Base-by-base conservation (phyloP, 495 filamentous ascomycete species). In the Poronia punctata region DNA sequence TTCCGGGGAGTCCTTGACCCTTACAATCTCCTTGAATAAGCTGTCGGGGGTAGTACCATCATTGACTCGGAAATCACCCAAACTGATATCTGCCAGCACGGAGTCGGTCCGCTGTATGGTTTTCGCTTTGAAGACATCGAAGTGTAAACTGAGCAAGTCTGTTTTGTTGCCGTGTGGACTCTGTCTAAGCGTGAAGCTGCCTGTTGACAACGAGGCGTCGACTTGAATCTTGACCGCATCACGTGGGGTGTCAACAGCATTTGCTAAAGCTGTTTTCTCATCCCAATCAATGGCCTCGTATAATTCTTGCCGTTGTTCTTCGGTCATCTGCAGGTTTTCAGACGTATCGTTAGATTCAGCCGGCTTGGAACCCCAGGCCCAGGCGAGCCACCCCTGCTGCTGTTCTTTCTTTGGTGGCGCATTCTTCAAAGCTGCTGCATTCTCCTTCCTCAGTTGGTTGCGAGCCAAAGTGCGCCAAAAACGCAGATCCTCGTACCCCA, bases 221-320 rank as follows among this genome's bases (percentile, higher is more conserved):
- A 97, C 67, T 59, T 96, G 86, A 54, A 96, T 67, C 64, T 96
- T 95, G 39, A 96, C 75, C 36, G 84, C 86, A 45, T 98, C 93
- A 31, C 83, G 78, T 0, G 92, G 92, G 34, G 85, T 72, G 54
- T 97, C 89, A 18, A 98, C 83, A 38, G 81, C 81, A 46, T 92
- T 89, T 0, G 86, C 70, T 22, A 98, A 72, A 3, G 81, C 81
- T 35, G 88, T 84, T 70, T 96, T 96, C 66, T 98, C 92, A 50
- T 98, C 86, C 84, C 88, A 98, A 54, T 96, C 88, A 49, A 98
- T 98, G 23, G 86, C 93, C 49, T 87, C 85, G 54, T 98, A 98
- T 7, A 98, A 75, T 66, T 97, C 92, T 58, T 97, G 88, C 29
- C 89, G 80, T 58, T 98, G 88, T 59, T 95, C 79, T 40, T 98